Percentiles rank a stretch among this genome's conserved stretches.
Conservation (phyloP, 2,329 filamentous ascomycete genomes). For the Pleomassaria siparia region DNA sequence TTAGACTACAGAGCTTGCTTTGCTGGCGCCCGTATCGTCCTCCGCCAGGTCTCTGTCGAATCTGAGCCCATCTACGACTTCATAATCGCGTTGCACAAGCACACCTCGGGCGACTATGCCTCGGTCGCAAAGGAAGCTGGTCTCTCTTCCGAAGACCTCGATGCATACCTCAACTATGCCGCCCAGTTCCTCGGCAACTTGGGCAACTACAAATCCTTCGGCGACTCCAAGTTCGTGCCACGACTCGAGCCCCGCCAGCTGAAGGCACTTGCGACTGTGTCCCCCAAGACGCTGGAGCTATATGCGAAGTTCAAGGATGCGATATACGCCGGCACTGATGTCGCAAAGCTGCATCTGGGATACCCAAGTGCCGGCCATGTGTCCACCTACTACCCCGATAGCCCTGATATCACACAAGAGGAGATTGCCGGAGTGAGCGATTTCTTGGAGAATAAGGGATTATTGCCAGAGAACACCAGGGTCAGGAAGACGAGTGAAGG, state of each 20-base stretch:
- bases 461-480: slow-evolving; percentile 55
- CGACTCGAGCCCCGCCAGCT: slow-evolving; percentile 47
- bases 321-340: slow-evolving; percentile 47
- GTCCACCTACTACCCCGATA: slow-evolving; percentile 54
- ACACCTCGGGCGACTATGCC: slow-evolving; percentile 53
- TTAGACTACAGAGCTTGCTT: slow-evolving; percentile 44
- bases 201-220: slow-evolving; percentile 57
- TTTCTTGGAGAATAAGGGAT: slow-evolving; percentile 48
- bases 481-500: slow-evolving; percentile 48
- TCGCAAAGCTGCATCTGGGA: slow-evolving; percentile 50
- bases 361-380: slow-evolving; percentile 53
- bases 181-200: slow-evolving; percentile 56
- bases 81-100: slow-evolving; percentile 53
- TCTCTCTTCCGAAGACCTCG: slow-evolving; percentile 41
- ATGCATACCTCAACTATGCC: slow-evolving; percentile 42
- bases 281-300: slow-evolving; percentile 41
- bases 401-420: slow-evolving; percentile 49
- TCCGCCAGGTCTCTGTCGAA: slow-evolving; percentile 56
- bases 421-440: slow-evolving; percentile 51
- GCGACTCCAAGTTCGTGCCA: slow-evolving; percentile 55
- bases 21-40: slow-evolving; percentile 54
- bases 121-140: slow-evolving; percentile 46
- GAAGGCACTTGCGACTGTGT: slow-evolving; percentile 48
- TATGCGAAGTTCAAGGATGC: slow-evolving; percentile 49
- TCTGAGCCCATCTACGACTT: slow-evolving; percentile 57